phyloP scores from a whole-genome alignment of 75 land plant genomes.

The Larix kaempferi region DNA sequence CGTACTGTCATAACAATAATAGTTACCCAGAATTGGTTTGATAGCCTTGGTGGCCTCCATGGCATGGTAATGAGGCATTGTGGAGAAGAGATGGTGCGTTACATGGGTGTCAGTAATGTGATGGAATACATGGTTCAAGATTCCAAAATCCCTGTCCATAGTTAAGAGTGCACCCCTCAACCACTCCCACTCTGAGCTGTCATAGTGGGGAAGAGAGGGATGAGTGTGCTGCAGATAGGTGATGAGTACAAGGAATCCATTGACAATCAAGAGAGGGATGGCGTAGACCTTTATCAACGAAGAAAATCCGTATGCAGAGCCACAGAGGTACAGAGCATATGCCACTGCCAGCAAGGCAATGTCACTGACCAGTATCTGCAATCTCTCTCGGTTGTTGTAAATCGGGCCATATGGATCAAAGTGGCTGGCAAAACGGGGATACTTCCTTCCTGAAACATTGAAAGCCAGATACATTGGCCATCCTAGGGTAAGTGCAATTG shows the following conservation, averaged over 20 bases:
- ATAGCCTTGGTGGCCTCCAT: slow-evolving; percentile 72
- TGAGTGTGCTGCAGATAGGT: slow-evolving; percentile 87
- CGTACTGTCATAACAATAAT: slow-evolving; percentile 63
- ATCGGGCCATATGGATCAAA: slow-evolving; percentile 65
- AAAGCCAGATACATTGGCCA: slow-evolving; percentile 67
- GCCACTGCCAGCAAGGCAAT: slow-evolving; percentile 33
- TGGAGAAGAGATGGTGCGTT: slow-evolving; percentile 72
- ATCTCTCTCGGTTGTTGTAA: slow-evolving; percentile 45
- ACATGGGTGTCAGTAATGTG: slow-evolving; percentile 67
- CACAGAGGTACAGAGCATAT: slow-evolving; percentile 36
- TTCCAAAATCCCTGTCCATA: slow-evolving; percentile 72
- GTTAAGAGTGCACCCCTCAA: slow-evolving; percentile 70
- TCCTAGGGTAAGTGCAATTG: slow-evolving; percentile 49
- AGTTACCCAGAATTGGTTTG: slow-evolving; percentile 60
- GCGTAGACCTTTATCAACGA: slow-evolving; percentile 60
- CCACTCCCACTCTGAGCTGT: slow-evolving; percentile 77
- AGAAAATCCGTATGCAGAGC: slow-evolving; percentile 20
- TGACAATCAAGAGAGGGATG: slow-evolving; percentile 64
- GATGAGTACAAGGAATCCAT: slow-evolving; percentile 69
- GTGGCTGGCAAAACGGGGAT: slow-evolving; percentile 56
- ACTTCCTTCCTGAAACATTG: slow-evolving; percentile 65
- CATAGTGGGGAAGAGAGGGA: slow-evolving; percentile 70
- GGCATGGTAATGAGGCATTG: slow-evolving; percentile 89
- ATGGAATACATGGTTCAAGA: slow-evolving; percentile 72
- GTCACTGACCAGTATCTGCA: slow-evolving; percentile 62